These are phyloP conservation scores for Corylus avellana DNA, from an alignment of 306 rosid species.

Conservation along the genomic window DNA sequence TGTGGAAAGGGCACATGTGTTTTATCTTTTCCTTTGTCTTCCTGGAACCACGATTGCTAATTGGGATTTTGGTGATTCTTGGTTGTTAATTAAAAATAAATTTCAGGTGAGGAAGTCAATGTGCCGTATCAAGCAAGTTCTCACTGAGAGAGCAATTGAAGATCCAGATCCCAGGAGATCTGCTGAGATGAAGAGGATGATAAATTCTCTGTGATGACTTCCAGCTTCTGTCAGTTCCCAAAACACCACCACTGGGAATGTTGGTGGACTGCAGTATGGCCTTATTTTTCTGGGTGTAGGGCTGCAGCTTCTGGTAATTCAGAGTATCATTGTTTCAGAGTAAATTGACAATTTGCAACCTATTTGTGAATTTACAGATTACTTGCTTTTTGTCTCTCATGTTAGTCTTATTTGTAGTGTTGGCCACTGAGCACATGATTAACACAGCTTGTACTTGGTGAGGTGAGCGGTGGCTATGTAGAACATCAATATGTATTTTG, in stretches of 20 bases:
- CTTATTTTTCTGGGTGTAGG: conserved; percentile 8
- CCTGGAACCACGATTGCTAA: neutral
- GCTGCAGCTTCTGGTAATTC: conserved; percentile 5
- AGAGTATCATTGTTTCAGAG: neutral
- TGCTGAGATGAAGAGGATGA: conserved; percentile 96
- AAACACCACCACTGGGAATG: conserved; percentile 6
- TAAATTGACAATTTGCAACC: neutral
- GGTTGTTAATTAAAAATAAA: conserved; percentile 22
- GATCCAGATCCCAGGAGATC: conserved; percentile 94
- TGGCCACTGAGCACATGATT: neutral
- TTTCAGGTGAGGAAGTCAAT: conserved; percentile 92
- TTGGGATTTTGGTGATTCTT: neutral
- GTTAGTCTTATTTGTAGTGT: neutral
- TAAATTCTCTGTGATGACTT: conserved; percentile 66
- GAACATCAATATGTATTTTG: neutral
- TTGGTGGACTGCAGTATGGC: neutral
- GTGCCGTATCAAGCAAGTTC: conserved; percentile 97
- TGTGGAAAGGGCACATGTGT: neutral
- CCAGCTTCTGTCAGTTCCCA: neutral
- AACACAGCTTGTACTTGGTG: neutral
- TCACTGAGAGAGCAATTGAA: conserved; percentile 88
- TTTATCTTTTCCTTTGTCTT: neutral
- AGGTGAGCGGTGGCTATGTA: neutral
- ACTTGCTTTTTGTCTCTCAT: conserved; percentile 1
- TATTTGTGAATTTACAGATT: neutral